phyloP scores from a whole-genome alignment of 768 basidiomycete genomes.

The Pleurotus ostreatus region DNA sequence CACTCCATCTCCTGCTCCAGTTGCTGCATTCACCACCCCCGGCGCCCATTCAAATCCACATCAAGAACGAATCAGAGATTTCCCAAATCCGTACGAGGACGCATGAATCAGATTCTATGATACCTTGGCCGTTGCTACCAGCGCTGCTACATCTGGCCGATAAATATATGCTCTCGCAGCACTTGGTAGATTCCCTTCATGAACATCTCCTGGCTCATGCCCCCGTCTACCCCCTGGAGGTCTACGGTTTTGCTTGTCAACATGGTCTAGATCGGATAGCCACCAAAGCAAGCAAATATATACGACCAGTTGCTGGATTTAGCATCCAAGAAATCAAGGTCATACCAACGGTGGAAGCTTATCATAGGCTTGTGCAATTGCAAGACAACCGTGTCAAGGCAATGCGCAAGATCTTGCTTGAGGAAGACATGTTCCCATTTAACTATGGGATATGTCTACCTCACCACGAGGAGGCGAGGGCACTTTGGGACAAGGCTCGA shows the following conservation, averaged over 20 bases:
- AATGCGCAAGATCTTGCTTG: constrained; percentile 46
- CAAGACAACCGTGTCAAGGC: constrained; percentile 54
- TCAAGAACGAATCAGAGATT: constrained; percentile 25
- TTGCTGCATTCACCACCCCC: constrained; percentile 53
- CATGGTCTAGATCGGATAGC: constrained; percentile 45
- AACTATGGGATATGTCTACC: constrained; percentile 61
- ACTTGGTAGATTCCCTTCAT: constrained; percentile 38
- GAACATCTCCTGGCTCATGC: constrained; percentile 55
- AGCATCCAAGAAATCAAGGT: constrained; percentile 41
- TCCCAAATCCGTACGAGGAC: constrained; percentile 23
- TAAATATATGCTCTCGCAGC: constrained; percentile 56
- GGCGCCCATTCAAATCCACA: constrained; percentile 31
- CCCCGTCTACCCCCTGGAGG: constrained; percentile 44
- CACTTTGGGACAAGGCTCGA: constrained; percentile 50
- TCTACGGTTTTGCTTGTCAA: constrained; percentile 53
- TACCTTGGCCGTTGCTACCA: constrained; percentile 64
- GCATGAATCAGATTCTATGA: constrained; percentile 42
- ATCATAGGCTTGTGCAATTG: constrained; percentile 58
- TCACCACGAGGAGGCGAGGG: constrained; percentile 41
- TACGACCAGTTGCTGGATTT: constrained; percentile 55
- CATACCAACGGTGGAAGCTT: constrained; percentile 56
- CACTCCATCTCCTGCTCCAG: constrained; percentile 47
- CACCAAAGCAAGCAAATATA: constrained; percentile 52
- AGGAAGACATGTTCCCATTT: constrained; percentile 68
- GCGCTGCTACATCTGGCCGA: constrained; percentile 55